phyloP scores from a whole-genome alignment of 768 basidiomycete genomes.

The Pleurotus ostreatus region DNA sequence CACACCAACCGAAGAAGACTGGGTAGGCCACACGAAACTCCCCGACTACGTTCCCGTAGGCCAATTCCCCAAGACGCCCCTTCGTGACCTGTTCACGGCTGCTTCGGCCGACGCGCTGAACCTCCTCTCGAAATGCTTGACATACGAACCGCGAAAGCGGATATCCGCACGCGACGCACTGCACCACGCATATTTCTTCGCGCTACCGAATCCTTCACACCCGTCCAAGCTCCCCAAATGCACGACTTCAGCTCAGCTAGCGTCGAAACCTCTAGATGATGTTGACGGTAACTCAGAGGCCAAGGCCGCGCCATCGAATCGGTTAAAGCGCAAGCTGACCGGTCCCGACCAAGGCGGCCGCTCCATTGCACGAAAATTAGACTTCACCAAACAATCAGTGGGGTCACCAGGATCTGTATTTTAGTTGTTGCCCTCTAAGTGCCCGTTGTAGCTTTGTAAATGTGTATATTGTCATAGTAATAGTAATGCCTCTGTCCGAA shows the following conservation, averaged over 20 bases:
- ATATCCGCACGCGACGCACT: conserved; percentile 81
- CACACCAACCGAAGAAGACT: conserved; percentile 94
- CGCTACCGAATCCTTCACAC: conserved; percentile 82
- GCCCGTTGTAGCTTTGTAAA: too few species aligned
- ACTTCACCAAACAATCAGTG: conserved; percentile 56
- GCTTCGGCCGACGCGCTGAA: conserved; percentile 84
- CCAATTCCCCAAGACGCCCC: conserved; percentile 76
- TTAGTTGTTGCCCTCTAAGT: too few species aligned
- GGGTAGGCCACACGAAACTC: conserved; percentile 91
- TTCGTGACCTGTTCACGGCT: conserved; percentile 88
- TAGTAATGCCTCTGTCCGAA: too few species aligned
- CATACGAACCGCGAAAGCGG: conserved; percentile 83
- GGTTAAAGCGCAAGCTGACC: conserved; percentile 67
- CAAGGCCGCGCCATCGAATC: conserved; percentile 48
- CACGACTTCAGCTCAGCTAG: conserved; percentile 27
- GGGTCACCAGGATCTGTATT: conserved; percentile 18
- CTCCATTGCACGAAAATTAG: conserved; percentile 66
- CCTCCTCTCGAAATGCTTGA: conserved; percentile 72
- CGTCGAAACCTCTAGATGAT: conserved; percentile 65
- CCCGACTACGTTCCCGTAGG: conserved; percentile 88
- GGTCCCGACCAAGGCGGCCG: conserved; percentile 45
- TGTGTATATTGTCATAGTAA: too few species aligned
- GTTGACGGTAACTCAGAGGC: conserved; percentile 67
- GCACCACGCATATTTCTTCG: conserved; percentile 81
- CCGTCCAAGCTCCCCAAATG: conserved; percentile 87